Percentiles rank a stretch among this genome's conserved stretches.
phyloP scores from a whole-genome alignment of 371 early-diverging fungal species.

The Scutellospora calospora region DNA sequence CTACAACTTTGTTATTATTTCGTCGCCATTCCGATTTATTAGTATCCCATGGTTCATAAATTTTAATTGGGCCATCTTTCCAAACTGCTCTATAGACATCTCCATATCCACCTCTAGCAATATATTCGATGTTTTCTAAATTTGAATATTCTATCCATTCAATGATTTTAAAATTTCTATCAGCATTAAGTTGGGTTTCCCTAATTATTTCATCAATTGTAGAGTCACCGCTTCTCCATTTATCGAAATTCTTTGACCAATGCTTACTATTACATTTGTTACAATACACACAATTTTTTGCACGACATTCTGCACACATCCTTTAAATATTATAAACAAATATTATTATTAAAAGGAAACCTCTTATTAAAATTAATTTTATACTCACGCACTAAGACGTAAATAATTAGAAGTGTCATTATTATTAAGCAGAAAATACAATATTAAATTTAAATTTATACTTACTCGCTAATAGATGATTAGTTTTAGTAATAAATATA shows the following conservation, averaged over 20 bases:
- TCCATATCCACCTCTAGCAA: slow-evolving; percentile 26
- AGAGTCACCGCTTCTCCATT: slow-evolving; percentile 7
- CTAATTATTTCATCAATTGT: slow-evolving; percentile 18
- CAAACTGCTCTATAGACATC: slow-evolving; percentile 19
- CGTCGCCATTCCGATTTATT: background rate
- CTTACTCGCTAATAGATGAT: too few relatives aligned
- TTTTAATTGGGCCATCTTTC: slow-evolving; percentile 5
- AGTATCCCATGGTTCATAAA: background rate
- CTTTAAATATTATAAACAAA: too few relatives aligned
- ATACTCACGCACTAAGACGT: too few relatives aligned
- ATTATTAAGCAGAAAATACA: too few relatives aligned
- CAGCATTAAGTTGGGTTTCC: background rate
- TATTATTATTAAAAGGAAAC: too few relatives aligned
- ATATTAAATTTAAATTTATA: too few relatives aligned
- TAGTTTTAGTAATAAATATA: too few relatives aligned
- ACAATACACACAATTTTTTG: too few relatives aligned
- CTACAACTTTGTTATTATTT: background rate
- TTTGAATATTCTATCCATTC: slow-evolving; percentile 24
- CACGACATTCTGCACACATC: background rate
- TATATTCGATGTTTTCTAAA: background rate
- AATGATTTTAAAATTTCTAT: background rate
- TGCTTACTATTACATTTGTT: too few relatives aligned
- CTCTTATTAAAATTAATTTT: too few relatives aligned
- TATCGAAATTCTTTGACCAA: background rate
- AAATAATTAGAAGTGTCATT: too few relatives aligned